Evolutionary conservation across 345 rosid species (phyloP).

Genomic region (Populus davidiana): DNA sequence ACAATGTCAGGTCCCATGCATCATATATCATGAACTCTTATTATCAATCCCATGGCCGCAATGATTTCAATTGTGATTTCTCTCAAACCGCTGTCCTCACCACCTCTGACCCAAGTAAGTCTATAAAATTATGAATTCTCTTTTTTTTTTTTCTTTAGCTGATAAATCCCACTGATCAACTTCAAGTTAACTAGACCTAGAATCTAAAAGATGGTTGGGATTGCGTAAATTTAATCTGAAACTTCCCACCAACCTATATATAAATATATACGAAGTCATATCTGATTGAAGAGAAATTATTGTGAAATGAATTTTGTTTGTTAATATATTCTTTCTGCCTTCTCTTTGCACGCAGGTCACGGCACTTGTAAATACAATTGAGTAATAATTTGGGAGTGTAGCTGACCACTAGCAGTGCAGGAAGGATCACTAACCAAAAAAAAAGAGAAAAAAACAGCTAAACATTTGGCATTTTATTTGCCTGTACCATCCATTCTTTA

Average conservation of each 20-base stretch:
- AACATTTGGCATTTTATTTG: too few relatives aligned
- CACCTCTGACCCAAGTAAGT: constrained; percentile 51
- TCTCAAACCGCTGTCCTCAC: constrained; percentile 43
- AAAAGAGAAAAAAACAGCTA: too few relatives aligned
- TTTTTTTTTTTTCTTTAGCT: too few relatives aligned
- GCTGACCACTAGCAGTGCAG: too few relatives aligned
- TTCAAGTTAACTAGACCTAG: background rate
- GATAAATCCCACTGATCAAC: too few relatives aligned
- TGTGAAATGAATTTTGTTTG: background rate
- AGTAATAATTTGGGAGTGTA: background rate
- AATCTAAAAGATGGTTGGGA: background rate
- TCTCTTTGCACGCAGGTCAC: constrained; percentile 27
- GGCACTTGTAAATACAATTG: constrained; percentile 23
- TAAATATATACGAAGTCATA: too few relatives aligned
- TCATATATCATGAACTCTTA: constrained; percentile 68
- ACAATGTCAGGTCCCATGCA: constrained; percentile 50
- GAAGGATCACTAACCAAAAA: too few relatives aligned
- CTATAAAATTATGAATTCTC: too few relatives aligned
- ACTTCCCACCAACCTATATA: too few relatives aligned
- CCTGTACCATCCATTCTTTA: too few relatives aligned
- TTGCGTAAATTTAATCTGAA: too few relatives aligned
- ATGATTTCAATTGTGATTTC: constrained; percentile 44
- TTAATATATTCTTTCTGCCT: background rate
- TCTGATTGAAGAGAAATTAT: background rate
- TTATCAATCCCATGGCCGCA: constrained; percentile 47